Base-by-base conservation (phyloP, 2,329 filamentous ascomycete species). In the Ophiostoma fasciatum region DNA sequence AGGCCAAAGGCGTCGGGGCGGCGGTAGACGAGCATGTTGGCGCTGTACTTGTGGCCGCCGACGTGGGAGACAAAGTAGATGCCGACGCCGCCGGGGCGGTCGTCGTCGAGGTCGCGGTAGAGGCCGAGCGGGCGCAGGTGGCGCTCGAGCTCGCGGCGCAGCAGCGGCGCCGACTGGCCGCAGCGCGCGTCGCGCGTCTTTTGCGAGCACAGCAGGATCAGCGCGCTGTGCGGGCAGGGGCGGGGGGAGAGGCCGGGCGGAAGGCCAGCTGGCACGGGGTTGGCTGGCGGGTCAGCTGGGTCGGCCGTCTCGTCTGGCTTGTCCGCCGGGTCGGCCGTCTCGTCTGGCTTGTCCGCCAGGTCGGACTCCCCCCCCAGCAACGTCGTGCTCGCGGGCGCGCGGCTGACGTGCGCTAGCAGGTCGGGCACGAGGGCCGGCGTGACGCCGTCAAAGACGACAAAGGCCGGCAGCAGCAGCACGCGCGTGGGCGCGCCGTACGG, bases 21-120 rank as follows among this genome's bases (percentile, higher is more conserved):
- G 9, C 90, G 71, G 56, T 98, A 96, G 2, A 98, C 66, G 63
- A 98, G 82, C 48, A 96, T 74, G 50, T 98, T 98, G 20, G 90
- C 90, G 31, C 78, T 77, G 60, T 93, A 96, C 62, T 94, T 94
- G 63, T 98, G 90, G 0, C 90, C 90, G 20, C 90, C 90, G 3
- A 94, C 85, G 52, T 98, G 90, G 46, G 77, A 88, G 51, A 96
- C 92, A 53, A 94, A 96, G 60, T 94, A 94, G 45, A 98, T 82
- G 1, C 84, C 88, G 6, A 94, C 88, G 11, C 90, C 90, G 10
- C 88, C 88, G 0, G 87, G 84, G 39, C 90, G 64, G 55, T 85
- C 77, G 54, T 98, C 90, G 51, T 92, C 75, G 31, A 90, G 60
- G 52, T 96, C 88, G 21, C 90, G 76, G 55, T 80, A 87, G 15